Evolutionary conservation across 345 rosid genomes (phyloP), one percentile per base, ranked within the genome.

Genomic region (Pistacia integerrima): DNA sequence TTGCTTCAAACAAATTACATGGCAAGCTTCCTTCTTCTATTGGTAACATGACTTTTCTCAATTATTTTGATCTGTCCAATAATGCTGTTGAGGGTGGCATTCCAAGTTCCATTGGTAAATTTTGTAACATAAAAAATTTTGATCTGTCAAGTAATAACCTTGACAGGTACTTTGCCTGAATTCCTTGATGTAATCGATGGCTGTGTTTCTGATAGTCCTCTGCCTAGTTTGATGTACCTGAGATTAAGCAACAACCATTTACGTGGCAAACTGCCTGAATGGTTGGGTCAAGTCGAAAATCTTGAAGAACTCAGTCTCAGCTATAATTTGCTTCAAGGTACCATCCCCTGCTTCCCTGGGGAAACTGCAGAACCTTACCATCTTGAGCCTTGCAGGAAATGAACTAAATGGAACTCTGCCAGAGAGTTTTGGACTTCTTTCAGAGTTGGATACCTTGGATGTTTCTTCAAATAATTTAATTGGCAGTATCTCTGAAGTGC

Each of bases 401-500:
- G 54, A 61, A 74, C 76, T 86, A 46, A 86, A 84, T 58, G 89
- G 84, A 22, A 78, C 85, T 61, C 82, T 84, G 11, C 89, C 91
- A 2, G 78, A 68, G 52, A 72, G 76, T 22, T 17, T 86, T 6
- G 91, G 89, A 62, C 65, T 58, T 36, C 84, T 84, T 36, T 76
- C 83, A 3, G 46, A 75, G 55, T 65, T 88, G 64, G 36, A 57
- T 1, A 0, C 0, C 62, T 60, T 86, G 2, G 85, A 79, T 73
- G 80, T 84, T 49, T 81, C 89, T 54, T 67, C 69, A 25, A 88
- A 88, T 70, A 67, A 72, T 38, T 54, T 86, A 79, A 28, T 35
- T 3, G 88, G 91, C 10, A 18, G 41, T 8, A 41, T 86, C 51
- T 48, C 78, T n/a, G 82, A 84, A 80, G 49, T 55, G 4, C 87